phyloP scores from a whole-genome alignment of 257 asterid species.

The Solanum bulbocastanum region DNA sequence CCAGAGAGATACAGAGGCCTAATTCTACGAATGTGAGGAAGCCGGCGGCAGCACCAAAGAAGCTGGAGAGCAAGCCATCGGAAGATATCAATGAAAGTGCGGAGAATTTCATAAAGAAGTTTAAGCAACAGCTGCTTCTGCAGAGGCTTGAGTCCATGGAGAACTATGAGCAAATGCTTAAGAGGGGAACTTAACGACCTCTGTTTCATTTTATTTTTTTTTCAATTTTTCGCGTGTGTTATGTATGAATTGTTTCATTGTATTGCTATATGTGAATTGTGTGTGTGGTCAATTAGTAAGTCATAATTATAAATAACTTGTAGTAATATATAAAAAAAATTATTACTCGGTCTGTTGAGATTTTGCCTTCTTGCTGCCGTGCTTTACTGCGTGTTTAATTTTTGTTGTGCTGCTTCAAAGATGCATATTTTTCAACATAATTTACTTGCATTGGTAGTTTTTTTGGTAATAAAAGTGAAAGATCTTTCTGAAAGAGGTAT shows the following conservation, averaged over 20 bases:
- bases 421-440: neutral
- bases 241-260: neutral
- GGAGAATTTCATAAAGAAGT: slow-evolving; percentile 61
- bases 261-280: neutral
- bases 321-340: neutral
- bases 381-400: neutral
- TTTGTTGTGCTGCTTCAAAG: neutral
- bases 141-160: slow-evolving; percentile 80
- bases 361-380: neutral
- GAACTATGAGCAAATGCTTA: slow-evolving; percentile 63
- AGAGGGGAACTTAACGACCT: slow-evolving; percentile 36
- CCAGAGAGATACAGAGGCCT: neutral
- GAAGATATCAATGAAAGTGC: slow-evolving; percentile 64
- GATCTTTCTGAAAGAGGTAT: neutral
- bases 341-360: neutral
- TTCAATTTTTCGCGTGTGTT: neutral
- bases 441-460: neutral
- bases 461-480: neutral
- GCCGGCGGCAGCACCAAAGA: slow-evolving; percentile 6
- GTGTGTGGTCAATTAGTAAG: neutral
- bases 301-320: neutral
- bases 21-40: neutral
- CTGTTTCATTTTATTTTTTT: too few species aligned
- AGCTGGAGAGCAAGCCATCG: slow-evolving; percentile 26
- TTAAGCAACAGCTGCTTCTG: slow-evolving; percentile 48